These are phyloP conservation scores for Macadamia tetraphylla DNA, from an alignment of 164 flowering plant species.

Conservation along the genomic window DNA sequence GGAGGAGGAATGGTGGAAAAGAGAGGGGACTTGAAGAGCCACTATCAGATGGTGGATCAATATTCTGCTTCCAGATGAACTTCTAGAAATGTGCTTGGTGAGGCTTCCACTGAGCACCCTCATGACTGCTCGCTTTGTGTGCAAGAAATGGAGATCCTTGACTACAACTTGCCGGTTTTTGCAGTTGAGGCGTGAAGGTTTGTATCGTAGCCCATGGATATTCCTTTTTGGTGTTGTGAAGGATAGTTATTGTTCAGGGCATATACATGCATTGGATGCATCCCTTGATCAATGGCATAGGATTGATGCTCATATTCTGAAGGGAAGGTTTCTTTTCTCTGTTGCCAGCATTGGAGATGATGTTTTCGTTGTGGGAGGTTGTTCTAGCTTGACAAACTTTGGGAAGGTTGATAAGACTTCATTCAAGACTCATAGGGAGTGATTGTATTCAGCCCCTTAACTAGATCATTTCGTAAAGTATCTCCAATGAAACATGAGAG, in stretches of 20 bases:
- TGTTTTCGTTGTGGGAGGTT: slow-evolving; percentile 80
- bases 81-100: slow-evolving; percentile 86
- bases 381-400: slow-evolving; percentile 78
- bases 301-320: slow-evolving; percentile 57
- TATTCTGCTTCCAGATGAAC: slow-evolving; percentile 76
- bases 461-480: slow-evolving; percentile 70
- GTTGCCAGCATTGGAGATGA: slow-evolving; percentile 63
- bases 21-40: slow-evolving; percentile 33
- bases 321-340: slow-evolving; percentile 82
- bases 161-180: slow-evolving; percentile 61
- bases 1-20: slow-evolving; percentile 58
- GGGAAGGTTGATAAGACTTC: slow-evolving; percentile 80
- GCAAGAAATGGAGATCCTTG: slow-evolving; percentile 82
- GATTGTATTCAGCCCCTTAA: slow-evolving; percentile 60
- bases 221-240: slow-evolving; percentile 84
- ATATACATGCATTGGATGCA: slow-evolving; percentile 76
- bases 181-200: slow-evolving; percentile 62
- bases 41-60: slow-evolving; percentile 28
- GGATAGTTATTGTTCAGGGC: slow-evolving; percentile 78
- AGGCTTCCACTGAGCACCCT: slow-evolving; percentile 79
- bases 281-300: slow-evolving; percentile 69
- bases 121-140: slow-evolving; percentile 89
- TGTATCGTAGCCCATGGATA: slow-evolving; percentile 70
- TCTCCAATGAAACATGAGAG: slow-evolving; percentile 82
- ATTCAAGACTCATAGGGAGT: slow-evolving; percentile 82